Base-by-base conservation (phyloP, 306 rosid species). In the Betula pendula region DNA sequence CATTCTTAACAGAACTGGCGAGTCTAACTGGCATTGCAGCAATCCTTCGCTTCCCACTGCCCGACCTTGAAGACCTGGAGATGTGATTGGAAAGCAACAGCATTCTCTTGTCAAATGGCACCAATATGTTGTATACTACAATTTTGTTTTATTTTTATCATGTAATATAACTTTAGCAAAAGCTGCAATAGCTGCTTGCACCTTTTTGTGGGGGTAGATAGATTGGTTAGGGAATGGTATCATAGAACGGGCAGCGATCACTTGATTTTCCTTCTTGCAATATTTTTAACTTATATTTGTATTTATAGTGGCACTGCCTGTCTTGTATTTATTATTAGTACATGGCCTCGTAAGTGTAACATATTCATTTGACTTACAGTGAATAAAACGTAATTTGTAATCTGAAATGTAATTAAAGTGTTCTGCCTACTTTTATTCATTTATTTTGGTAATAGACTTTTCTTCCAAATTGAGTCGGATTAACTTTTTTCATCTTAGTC, bases 21-120 rank as follows among this genome's bases (percentile, higher is more conserved):
- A 89, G 77, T 62, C 75, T 88, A 42, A 88, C 82, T 20, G 92
- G 92, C 68, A 89, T 95, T 72, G 99, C 99, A 25, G 99, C 99
- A 49, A 82, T 95, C 71, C 97, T 95, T 75, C 97, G 97, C 71
- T 95, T 90, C 76, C 99, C 99, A 60, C 91, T 95, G 71, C 99
- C 99, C 6, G 99, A 92, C 73, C 90, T 95, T 56, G 99, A 95
- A 74, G 99, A 92, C 81, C 82, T 92, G 42, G 99, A 92, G 83
- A 92, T 90, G 99, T 92, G 84, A 86, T 50, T 75, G 60, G 25
- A 8, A 38, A 38, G 20, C 17, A 4, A 2, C 8, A 9, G 44
- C 12, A 2, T 17, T 65, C 16, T 65, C 14, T 63, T 65, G 8
- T 38, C 48, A n/a, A 69, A 7, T 69, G 25, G 56, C 38, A 24